phyloP scores from a whole-genome alignment of 2,329 filamentous ascomycete species.

The Fusarium brachygibbosum region DNA sequence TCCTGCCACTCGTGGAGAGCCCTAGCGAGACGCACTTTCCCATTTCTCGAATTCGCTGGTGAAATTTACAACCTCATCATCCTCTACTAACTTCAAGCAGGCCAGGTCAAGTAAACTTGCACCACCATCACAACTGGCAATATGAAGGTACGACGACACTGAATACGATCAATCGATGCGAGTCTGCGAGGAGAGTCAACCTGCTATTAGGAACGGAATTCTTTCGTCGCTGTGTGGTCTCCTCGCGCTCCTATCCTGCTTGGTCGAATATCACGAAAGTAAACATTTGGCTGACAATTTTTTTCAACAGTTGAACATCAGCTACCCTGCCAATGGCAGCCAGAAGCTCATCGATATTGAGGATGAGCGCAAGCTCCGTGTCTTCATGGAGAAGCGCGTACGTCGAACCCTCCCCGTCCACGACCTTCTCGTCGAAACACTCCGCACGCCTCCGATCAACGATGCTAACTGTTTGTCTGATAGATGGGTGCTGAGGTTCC shows the following conservation, averaged over 20 bases:
- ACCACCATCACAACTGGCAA: slow-evolving; percentile 63
- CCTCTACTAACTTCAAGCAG: slow-evolving; percentile 57
- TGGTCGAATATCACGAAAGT: slow-evolving; percentile 14
- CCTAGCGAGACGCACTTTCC: slow-evolving; percentile 60
- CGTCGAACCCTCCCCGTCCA: slow-evolving; percentile 55
- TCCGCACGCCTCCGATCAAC: slow-evolving; percentile 13
- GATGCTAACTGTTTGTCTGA: slow-evolving; percentile 53
- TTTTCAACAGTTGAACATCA: slow-evolving; percentile 71
- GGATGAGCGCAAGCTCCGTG: slow-evolving; percentile 98
- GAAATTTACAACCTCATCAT: slow-evolving; percentile 53
- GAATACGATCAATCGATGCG: slow-evolving; percentile 14
- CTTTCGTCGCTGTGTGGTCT: background rate
- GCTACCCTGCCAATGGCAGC: slow-evolving; percentile 98
- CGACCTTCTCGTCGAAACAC: slow-evolving; percentile 29
- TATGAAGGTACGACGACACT: slow-evolving; percentile 60
- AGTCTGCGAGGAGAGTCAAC: background rate
- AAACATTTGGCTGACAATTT: slow-evolving; percentile 52
- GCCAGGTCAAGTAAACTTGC: slow-evolving; percentile 60
- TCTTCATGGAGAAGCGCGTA: slow-evolving; percentile 99
- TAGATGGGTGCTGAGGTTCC: slow-evolving; percentile 92
- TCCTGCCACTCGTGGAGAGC: slow-evolving; percentile 47
- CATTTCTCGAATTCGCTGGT: slow-evolving; percentile 52
- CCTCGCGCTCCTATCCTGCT: background rate
- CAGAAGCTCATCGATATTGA: slow-evolving; percentile 99
- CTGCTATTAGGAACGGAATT: slow-evolving; percentile 3